A percentile compares a stretch with the other conserved stretches of the same genome.
phyloP scores from a whole-genome alignment of 805 yeast species.

The Wickerhamomyces strasburgensis region DNA sequence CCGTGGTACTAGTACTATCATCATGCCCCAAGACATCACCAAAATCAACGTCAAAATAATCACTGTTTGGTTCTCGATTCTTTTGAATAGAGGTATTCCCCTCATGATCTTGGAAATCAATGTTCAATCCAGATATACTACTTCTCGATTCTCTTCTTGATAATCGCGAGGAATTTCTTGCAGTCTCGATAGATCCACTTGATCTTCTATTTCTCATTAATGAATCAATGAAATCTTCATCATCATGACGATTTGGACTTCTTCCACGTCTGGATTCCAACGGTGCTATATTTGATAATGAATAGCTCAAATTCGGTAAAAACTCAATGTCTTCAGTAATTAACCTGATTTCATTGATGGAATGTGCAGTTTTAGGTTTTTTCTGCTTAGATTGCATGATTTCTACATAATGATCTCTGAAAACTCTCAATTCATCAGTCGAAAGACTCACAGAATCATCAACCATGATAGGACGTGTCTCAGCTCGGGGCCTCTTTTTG shows the following conservation, averaged over 20 bases:
- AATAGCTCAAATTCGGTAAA: background rate
- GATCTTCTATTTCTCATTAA: slow-evolving; percentile 23
- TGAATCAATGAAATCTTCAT: slow-evolving; percentile 23
- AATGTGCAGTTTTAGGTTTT: background rate
- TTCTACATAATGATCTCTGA: slow-evolving; percentile 21
- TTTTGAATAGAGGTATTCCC: background rate
- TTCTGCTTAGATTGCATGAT: slow-evolving; percentile 10
- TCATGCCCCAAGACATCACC: slow-evolving; percentile 2
- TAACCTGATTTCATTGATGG: background rate
- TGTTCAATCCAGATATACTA: slow-evolving; percentile 17
- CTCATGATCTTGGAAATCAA: slow-evolving; percentile 7
- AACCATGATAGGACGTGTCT: slow-evolving; percentile 4
- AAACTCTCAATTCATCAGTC: slow-evolving; percentile 21
- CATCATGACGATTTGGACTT: slow-evolving; percentile 4
- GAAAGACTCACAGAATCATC: slow-evolving; percentile 17
- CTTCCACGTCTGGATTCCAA: slow-evolving; percentile 5
- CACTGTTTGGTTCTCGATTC: slow-evolving; percentile 1
- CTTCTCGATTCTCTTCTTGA: slow-evolving; percentile 23
- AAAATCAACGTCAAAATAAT: slow-evolving; percentile 11
- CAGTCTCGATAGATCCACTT: slow-evolving; percentile 21
- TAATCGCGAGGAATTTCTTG: slow-evolving; percentile 20
- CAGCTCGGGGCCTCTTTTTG: too few species aligned
- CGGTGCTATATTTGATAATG: background rate
- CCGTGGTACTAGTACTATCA: slow-evolving; percentile 3
- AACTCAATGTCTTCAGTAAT: background rate